Percentiles rank a stretch among this genome's conserved stretches.
phyloP scores from a whole-genome alignment of 2,329 filamentous ascomycete genomes.

The Aspergillus spinulosporus region DNA sequence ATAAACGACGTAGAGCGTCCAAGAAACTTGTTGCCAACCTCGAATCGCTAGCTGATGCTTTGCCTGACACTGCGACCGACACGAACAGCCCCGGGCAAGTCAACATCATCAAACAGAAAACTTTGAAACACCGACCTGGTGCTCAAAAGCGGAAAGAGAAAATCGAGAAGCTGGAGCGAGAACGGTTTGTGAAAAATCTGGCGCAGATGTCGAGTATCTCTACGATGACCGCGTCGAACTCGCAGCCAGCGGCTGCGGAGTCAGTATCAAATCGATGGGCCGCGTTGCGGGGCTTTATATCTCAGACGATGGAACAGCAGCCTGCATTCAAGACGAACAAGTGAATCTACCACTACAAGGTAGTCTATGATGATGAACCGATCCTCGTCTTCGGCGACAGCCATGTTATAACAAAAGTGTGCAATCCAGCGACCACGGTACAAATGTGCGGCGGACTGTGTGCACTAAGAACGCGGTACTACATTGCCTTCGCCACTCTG shows the following conservation, averaged over 20 bases:
- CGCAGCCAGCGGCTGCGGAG: constrained; percentile 22
- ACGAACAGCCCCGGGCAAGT: constrained; percentile 53
- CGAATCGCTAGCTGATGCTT: constrained; percentile 73
- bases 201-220: constrained; percentile 63
- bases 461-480: no score
- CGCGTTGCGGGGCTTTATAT: constrained; percentile 79
- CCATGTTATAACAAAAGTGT: not conserved
- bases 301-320: constrained; percentile 85
- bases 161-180: constrained; percentile 76
- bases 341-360: constrained; percentile 19
- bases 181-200: constrained; percentile 80
- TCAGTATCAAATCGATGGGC: constrained; percentile 68
- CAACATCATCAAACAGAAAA: constrained; percentile 73
- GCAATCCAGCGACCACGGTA: not conserved
- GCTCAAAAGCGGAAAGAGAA: constrained; percentile 81
- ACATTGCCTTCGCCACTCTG: no score
- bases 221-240: constrained; percentile 27
- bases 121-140: constrained; percentile 71
- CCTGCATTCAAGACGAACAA: constrained; percentile 62
- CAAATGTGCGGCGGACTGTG: no score
- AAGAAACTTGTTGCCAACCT: constrained; percentile 79
- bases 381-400: not conserved
- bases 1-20: constrained; percentile 66
- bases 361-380: not conserved
- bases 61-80: constrained; percentile 63